These are phyloP conservation scores for Elsinoe necatrix DNA, from an alignment of 2,329 filamentous ascomycete genomes.

Conservation along the genomic window DNA sequence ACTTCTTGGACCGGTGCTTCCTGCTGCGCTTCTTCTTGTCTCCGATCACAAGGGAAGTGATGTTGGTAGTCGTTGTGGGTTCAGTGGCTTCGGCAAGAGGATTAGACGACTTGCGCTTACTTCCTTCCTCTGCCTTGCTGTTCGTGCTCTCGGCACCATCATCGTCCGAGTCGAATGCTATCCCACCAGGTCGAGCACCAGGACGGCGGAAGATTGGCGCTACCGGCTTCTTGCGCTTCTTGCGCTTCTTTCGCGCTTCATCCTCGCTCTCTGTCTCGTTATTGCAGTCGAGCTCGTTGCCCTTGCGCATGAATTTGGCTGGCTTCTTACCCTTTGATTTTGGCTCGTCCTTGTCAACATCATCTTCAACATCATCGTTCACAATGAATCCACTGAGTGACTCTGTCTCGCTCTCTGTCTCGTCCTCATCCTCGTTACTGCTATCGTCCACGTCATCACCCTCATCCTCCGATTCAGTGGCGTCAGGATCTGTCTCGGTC, in stretches of 20 bases:
- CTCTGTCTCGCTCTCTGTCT: conserved; percentile 26
- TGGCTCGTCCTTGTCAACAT: conserved; percentile 24
- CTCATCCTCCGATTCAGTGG: conserved; percentile 31
- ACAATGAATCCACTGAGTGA: conserved; percentile 51
- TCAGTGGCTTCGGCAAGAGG: background rate
- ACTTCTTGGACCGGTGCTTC: conserved; percentile 26
- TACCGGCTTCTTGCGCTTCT: background rate
- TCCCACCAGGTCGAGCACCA: background rate
- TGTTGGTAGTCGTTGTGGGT: background rate
- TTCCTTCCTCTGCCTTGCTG: background rate
- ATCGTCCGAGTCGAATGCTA: conserved; percentile 8
- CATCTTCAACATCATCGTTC: conserved; percentile 31
- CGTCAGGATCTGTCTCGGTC: conserved; percentile 28
- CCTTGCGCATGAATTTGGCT: conserved; percentile 11
- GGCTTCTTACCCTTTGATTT: conserved; percentile 18
- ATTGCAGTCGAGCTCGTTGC: background rate
- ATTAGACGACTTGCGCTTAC: background rate
- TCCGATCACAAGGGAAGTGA: background rate
- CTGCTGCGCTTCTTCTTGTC: conserved; percentile 19
- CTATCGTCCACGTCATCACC: conserved; percentile 34
- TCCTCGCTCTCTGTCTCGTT: conserved; percentile 5
- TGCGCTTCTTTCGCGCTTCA: background rate
- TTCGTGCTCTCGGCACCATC: background rate
- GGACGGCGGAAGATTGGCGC: background rate
- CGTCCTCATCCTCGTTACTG: conserved; percentile 33